Evolutionary conservation across 129 eudicot genomes (phyloP).

Genomic region (Pulicaria dysenterica): DNA sequence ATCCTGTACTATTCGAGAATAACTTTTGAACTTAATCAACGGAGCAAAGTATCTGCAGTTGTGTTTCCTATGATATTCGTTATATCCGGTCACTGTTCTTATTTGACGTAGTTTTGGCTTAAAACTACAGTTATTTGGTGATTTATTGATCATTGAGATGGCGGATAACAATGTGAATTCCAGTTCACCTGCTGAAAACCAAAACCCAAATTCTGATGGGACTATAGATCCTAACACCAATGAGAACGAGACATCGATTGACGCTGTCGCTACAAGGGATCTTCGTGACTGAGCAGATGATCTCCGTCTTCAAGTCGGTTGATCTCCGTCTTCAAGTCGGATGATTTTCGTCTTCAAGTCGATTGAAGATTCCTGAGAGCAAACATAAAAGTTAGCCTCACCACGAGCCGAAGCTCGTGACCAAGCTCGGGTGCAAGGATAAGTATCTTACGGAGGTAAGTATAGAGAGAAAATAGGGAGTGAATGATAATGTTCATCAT

Average conservation of each 20-base stretch:
- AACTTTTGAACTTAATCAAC: background rate
- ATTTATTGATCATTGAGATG: constrained; percentile 32
- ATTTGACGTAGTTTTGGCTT: constrained; percentile 2
- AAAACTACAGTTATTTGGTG: constrained; percentile 5
- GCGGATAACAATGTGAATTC: constrained; percentile 43
- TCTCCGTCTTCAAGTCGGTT: too few species aligned
- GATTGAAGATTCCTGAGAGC: too few species aligned
- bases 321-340: too few species aligned
- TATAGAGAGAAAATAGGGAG: too few species aligned
- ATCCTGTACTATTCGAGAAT: background rate
- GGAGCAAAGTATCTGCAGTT: background rate
- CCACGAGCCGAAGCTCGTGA: too few species aligned
- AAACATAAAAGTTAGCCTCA: too few species aligned
- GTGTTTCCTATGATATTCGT: background rate
- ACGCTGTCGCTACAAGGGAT: too few species aligned
- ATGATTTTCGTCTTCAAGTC: too few species aligned
- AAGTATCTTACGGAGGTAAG: too few species aligned
- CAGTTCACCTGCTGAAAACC: constrained; percentile 32
- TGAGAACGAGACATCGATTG: constrained; percentile 43
- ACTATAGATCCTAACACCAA: constrained; percentile 30
- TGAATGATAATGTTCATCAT: too few species aligned
- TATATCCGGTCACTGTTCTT: background rate
- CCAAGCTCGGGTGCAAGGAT: too few species aligned
- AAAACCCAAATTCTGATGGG: constrained; percentile 41
- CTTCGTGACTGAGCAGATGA: too few species aligned